Percentiles rank a stretch among this genome's conserved stretches.
Conservation (phyloP, 2,329 filamentous ascomycete genomes). For the Diaporthe sp. region DNA sequence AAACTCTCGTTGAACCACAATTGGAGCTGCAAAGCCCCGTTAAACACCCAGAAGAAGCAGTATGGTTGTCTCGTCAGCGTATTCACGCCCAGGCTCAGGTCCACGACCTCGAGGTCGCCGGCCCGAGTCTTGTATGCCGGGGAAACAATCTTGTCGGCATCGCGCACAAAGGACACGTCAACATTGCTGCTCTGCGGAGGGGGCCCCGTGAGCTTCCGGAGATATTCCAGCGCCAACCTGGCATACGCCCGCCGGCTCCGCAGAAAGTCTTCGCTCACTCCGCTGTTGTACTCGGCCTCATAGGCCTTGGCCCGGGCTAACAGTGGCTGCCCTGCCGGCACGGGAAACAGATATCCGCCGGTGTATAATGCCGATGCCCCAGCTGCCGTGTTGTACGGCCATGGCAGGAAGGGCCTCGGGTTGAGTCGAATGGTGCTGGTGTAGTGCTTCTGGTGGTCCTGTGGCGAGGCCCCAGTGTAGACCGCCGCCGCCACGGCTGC, state of each 20-base stretch:
- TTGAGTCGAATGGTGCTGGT: neutral
- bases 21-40: neutral
- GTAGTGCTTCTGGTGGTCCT: neutral
- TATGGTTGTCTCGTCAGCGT: neutral
- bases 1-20: neutral
- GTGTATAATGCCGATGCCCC: neutral
- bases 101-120: neutral
- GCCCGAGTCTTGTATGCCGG: neutral
- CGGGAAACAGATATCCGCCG: neutral
- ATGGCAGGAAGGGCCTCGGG: neutral
- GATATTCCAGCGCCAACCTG: neutral
- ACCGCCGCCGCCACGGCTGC: too few species aligned
- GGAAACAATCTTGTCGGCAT: neutral
- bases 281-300: neutral
- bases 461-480: neutral
- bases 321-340: neutral
- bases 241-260: neutral
- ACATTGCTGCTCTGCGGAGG: neutral
- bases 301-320: neutral
- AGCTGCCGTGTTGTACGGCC: neutral
- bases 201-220: neutral
- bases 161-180: neutral
- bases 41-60: neutral
- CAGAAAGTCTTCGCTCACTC: neutral
- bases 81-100: neutral